These are phyloP conservation scores for Backusella tuberculispora DNA, from an alignment of 192 early-diverging fungal genomes.

Conservation along the genomic window DNA sequence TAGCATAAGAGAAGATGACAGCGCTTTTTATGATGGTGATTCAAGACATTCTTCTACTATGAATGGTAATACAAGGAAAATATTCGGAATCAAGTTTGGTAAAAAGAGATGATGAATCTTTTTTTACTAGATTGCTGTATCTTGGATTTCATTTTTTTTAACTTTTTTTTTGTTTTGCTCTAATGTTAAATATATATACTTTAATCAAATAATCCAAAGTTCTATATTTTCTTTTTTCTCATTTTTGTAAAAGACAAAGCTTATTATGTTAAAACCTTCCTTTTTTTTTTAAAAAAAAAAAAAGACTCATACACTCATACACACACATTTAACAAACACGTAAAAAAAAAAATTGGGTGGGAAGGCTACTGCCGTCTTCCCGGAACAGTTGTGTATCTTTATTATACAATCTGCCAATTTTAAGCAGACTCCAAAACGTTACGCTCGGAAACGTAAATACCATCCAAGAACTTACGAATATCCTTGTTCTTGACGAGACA, in stretches of 20 bases:
- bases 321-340: conserved; percentile 10
- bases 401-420: conserved; percentile 25
- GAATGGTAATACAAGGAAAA: conserved; percentile 15
- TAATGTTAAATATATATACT: neutral
- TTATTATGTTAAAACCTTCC: no score
- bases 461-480: conserved; percentile 89
- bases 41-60: neutral
- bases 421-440: conserved; percentile 40
- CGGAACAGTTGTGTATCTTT: conserved; percentile 40
- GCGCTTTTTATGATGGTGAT: conserved; percentile 7
- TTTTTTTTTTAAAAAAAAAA: no score
- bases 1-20: conserved; percentile 8
- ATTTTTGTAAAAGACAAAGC: no score
- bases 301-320: no score
- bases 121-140: neutral
- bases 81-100: conserved; percentile 16
- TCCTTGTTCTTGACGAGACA: conserved; percentile 97
- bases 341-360: conserved; percentile 37
- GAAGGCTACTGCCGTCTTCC: conserved; percentile 41
- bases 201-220: no score
- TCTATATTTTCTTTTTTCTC: no score
- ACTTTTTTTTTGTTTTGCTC: neutral
- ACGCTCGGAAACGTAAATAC: conserved; percentile 50
- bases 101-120: neutral
- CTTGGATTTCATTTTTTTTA: no score